Conservation (phyloP, 441 rosid species). For the Bocquillonia castaneifolia region DNA sequence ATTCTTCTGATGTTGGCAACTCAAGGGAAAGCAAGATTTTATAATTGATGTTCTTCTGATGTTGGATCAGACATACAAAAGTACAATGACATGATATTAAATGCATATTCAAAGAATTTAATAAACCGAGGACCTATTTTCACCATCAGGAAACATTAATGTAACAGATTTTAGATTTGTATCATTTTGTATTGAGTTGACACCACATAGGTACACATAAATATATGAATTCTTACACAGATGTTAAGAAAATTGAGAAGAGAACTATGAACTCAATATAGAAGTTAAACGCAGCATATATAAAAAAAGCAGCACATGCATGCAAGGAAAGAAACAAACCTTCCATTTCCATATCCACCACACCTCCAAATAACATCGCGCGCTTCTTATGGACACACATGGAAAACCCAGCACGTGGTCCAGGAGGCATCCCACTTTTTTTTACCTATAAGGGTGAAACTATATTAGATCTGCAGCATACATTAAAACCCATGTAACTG, state of each 20-base stretch:
- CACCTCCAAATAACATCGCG: constrained; percentile 92
- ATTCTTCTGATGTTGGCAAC: constrained; percentile 7
- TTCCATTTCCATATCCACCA: constrained; percentile 93
- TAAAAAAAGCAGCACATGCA: not conserved
- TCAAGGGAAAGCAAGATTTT: too few species aligned
- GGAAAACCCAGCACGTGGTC: constrained; percentile 91
- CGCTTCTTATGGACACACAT: constrained; percentile 96
- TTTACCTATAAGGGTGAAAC: constrained; percentile 53
- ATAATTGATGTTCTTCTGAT: not conserved
- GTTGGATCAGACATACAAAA: not conserved
- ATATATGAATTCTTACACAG: not conserved
- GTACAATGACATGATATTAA: not conserved
- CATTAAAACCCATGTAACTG: not conserved
- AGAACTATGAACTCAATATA: not conserved
- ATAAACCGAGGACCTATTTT: not conserved
- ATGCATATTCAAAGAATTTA: not conserved
- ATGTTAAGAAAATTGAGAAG: not conserved
- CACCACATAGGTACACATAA: not conserved
- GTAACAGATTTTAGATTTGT: not conserved
- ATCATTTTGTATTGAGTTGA: not conserved
- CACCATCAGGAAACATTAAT: not conserved
- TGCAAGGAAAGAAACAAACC: constrained; percentile 39
- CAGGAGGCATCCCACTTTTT: constrained; percentile 95
- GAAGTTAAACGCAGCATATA: too few species aligned
- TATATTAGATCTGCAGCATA: constrained; percentile 6